Base-by-base conservation (phyloP, 2,329 filamentous ascomycete species). In the Fonsecaea nubica region DNA sequence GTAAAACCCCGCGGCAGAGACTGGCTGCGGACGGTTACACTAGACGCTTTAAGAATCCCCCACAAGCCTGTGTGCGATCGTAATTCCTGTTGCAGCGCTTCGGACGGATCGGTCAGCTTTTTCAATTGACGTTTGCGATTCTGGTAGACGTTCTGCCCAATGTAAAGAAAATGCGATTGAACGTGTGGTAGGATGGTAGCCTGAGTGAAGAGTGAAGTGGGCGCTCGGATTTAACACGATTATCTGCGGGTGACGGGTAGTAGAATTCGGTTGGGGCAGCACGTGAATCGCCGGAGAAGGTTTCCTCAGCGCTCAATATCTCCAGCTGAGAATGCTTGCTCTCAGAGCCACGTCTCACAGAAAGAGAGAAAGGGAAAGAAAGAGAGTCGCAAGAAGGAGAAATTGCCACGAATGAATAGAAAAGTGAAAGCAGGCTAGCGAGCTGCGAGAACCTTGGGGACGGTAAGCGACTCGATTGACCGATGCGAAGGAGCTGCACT, bases 191-290 rank as follows among this genome's bases (percentile, higher is more conserved):
- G 38, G n/a, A 12, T 62, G 21, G 64, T 30, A 36, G 64, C 64
- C 64, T 62, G 30, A 58, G 40, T 33, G 48, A 50, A 66, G 30
- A 58, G 40, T 42, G 48, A 50, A 62, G 21, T 38, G 64, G 32
- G 35, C 25, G 33, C 7, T 54, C 64, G 64, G 64, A 66, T 58
- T 62, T 66, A 66, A 66, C 58, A 60, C 40, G 48, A 18, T 66
- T 66, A 66, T 53, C 64, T 38, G 61, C 61, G 61, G 30, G 30
- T 25, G 50, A 45, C 4, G 10, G 10, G 18, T 21, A 50, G 45
- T 8, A 12, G 10, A 50, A 50, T 10, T 25, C 25, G 33, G 53
- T 21, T 55, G 32, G 50, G 50, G 53, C 32, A 13, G 35, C 60
- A 62, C 35, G 60, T 55, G 50, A 13, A 62, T 33, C 6, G 33